These are phyloP conservation scores for Plasmodium billcollinsi DNA, from an alignment of 169 alveolate species.

Conservation along the genomic window DNA sequence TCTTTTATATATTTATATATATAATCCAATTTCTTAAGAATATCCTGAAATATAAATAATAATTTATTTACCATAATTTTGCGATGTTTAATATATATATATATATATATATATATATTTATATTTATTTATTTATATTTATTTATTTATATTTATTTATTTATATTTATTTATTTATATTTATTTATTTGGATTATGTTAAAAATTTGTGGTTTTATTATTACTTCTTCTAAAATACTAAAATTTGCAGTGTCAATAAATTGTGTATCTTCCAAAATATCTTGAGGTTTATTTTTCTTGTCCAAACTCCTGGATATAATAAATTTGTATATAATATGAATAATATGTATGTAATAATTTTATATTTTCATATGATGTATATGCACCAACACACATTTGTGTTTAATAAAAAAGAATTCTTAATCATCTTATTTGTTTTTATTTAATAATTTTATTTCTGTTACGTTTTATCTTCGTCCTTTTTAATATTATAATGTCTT, in stretches of 20 bases:
- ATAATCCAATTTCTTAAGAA: conserved; percentile 45
- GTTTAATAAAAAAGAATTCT: no score
- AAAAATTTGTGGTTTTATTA: neutral
- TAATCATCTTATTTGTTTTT: no score
- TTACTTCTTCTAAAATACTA: conserved; percentile 60
- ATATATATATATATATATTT: neutral
- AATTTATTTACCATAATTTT: neutral
- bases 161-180: neutral
- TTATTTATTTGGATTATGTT: neutral
- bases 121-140: neutral
- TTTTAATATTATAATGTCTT: conserved; percentile 67
- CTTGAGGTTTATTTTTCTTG: conserved; percentile 61
- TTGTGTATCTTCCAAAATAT: conserved; percentile 64
- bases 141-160: neutral
- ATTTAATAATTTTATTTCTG: neutral
- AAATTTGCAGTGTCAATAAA: conserved; percentile 48
- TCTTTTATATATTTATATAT: conserved; percentile 69
- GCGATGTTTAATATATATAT: no score
- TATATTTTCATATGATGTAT: neutral
- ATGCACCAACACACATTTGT: no score
- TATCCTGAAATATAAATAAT: conserved; percentile 37
- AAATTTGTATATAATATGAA: neutral
- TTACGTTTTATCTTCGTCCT: conserved; percentile 63
- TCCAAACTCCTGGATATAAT: conserved; percentile 35
- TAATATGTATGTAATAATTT: neutral